Conservation (phyloP, 306 rosid species). For the Cajanus cajan region DNA sequence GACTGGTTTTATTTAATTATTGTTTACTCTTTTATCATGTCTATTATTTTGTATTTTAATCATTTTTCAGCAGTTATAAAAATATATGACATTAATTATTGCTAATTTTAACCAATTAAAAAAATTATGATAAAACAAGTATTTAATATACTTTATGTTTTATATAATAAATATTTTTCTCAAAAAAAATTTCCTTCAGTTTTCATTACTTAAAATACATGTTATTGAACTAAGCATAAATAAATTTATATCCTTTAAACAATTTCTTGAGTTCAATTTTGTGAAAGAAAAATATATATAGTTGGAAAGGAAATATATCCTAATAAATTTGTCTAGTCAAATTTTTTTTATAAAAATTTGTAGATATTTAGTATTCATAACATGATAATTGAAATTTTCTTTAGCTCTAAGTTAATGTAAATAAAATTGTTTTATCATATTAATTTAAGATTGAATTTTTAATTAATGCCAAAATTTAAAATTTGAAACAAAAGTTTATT, state of each 20-base stretch:
- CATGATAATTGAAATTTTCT: too few relatives aligned
- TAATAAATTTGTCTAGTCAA: too few relatives aligned
- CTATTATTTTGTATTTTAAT: not conserved
- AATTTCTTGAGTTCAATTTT: too few relatives aligned
- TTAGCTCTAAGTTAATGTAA: not conserved
- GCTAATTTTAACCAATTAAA: not conserved
- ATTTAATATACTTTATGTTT: not conserved
- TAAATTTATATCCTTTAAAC: too few relatives aligned
- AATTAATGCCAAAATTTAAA: not conserved
- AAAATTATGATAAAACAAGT: not conserved
- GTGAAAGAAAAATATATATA: too few relatives aligned
- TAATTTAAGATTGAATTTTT: not conserved
- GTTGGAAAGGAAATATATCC: too few relatives aligned
- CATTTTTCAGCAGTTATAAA: not conserved
- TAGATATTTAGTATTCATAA: too few relatives aligned
- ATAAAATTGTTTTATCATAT: not conserved
- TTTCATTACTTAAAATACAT: not conserved
- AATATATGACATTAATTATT: not conserved
- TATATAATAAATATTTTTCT: not conserved
- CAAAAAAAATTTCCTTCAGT: not conserved
- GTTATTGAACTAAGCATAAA: too few relatives aligned
- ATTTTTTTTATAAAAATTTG: too few relatives aligned
- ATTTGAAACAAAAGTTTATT: not conserved
- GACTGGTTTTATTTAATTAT: not conserved
- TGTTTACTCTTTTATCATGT: not conserved